Evolutionary conservation across 192 early-diverging fungal species (phyloP), one percentile per base, ranked within the genome.

Genomic region (Chytriomyces sp.): DNA sequence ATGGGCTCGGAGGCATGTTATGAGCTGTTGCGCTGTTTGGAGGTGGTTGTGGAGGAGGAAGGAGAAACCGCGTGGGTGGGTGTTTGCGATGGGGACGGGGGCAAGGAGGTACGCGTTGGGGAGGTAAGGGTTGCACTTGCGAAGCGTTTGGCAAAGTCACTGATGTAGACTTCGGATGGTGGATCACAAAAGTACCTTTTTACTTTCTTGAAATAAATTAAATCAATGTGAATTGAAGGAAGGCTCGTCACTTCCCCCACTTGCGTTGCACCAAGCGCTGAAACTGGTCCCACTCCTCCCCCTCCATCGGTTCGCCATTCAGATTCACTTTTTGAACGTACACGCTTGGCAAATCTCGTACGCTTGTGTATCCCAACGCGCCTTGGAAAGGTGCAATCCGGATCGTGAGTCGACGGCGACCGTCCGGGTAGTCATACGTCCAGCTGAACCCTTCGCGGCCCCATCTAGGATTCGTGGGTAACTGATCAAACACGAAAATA

Each of bases 401-500:
- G 0, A 78, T 39, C 30, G 31, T 68, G 3, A 80, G 22, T 7
- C 53, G 41, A 3, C 78, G 7, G 12, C 78, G 28, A 17, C 67
- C 66, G 61, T 80, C 78, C 14, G 53, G 62, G 36, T 63, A 73
- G 3, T 5, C 39, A 57, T 75, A 78, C 22, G 10, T 37, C 75
- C 76, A 80, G 30, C 39, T 32, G 34, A 80, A 67, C 37, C 75
- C 73, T 14, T 75, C 73, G 17, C 37, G 70, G 7, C 63, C 74
- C 64, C 64, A 68, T 26, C 58, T 52, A 10, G 74, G 69, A 28
- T 63, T 34, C 26, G n/a, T 36, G 33, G 64, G 65, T 6, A 78
- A 60, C 39, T 77, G 63, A 44, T 81, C 77, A 72, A 81, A 78
- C 56, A 81, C 72, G 54, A 74, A 82, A 1, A 77, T 53, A 6